These are phyloP conservation scores for Trichoderma cornu-damae DNA, from an alignment of 2,329 filamentous ascomycete species.

Conservation along the genomic window DNA sequence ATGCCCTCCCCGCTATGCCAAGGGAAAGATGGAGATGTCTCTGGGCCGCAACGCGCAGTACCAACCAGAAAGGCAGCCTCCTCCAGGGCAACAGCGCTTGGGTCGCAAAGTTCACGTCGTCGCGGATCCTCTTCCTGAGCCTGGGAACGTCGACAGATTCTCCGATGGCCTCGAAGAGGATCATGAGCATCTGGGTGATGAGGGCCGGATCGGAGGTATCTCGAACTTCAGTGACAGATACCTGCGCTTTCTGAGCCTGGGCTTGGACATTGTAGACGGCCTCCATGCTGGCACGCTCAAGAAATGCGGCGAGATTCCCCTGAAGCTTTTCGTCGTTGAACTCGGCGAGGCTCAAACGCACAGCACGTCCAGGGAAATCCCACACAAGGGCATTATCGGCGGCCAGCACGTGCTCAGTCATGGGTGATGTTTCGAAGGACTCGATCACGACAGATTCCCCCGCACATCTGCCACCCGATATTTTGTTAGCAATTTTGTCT, in stretches of 20 bases:
- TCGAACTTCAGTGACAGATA: slow-evolving; percentile 52
- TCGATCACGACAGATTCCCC: slow-evolving; percentile 40
- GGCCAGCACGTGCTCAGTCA: slow-evolving; percentile 51
- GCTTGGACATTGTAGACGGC: slow-evolving; percentile 50
- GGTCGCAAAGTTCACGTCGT: slow-evolving; percentile 34
- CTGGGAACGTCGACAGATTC: slow-evolving; percentile 30
- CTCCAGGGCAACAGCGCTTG: background rate
- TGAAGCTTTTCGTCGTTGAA: slow-evolving; percentile 39
- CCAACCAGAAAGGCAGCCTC: slow-evolving; percentile 14
- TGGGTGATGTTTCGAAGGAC: slow-evolving; percentile 55
- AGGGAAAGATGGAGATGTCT: slow-evolving; percentile 27
- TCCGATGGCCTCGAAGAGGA: slow-evolving; percentile 8
- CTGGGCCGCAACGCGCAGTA: slow-evolving; percentile 17
- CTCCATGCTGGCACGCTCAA: slow-evolving; percentile 53
- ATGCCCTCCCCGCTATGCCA: slow-evolving; percentile 21
- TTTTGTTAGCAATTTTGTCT: no score
- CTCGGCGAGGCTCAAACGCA: slow-evolving; percentile 37
- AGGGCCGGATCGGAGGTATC: slow-evolving; percentile 7
- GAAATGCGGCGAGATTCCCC: slow-evolving; percentile 43
- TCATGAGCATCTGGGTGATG: slow-evolving; percentile 14
- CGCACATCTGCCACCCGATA: slow-evolving; percentile 4
- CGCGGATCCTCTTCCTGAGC: slow-evolving; percentile 55
- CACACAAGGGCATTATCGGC: slow-evolving; percentile 48
- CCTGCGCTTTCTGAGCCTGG: slow-evolving; percentile 42
- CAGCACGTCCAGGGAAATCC: slow-evolving; percentile 55